Evolutionary conservation across 805 yeast species (phyloP).

Genomic region (Metschnikowia kofuensis): DNA sequence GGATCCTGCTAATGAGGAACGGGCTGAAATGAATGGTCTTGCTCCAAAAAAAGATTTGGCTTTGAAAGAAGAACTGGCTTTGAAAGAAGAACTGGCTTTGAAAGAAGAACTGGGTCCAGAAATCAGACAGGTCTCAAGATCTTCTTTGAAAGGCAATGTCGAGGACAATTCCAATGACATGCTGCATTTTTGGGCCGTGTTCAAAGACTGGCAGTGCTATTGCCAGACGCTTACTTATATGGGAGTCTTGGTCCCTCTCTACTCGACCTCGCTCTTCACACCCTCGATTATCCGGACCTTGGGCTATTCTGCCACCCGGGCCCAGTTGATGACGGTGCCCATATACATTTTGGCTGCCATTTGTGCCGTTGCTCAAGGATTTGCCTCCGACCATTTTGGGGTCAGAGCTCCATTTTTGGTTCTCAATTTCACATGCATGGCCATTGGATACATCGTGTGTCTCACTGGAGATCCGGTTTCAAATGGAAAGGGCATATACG

Average conservation of each 20-base stretch:
- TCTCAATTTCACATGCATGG: conserved; percentile 23
- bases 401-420: conserved; percentile 29
- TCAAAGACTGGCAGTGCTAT: conserved; percentile 30
- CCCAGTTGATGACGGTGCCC: conserved; percentile 46
- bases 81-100: conserved; percentile 1
- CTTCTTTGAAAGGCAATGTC: not conserved
- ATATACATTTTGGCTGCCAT: conserved; percentile 36
- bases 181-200: conserved; percentile 18
- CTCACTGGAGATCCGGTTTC: conserved; percentile 21
- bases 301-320: conserved; percentile 40
- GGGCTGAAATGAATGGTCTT: no score
- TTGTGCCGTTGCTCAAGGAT: conserved; percentile 27
- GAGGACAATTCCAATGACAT: conserved; percentile 12
- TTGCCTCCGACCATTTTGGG: conserved; percentile 24
- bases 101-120: no score
- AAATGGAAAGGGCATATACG: conserved; percentile 27
- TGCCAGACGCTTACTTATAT: conserved; percentile 24
- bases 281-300: conserved; percentile 44
- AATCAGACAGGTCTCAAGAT: no score
- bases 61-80: not conserved
- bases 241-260: conserved; percentile 31
- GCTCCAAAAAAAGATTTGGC: not conserved
- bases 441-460: conserved; percentile 32
- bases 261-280: conserved; percentile 40
- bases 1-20: no score